Evolutionary conservation across 2,329 filamentous ascomycete species (phyloP).

Genomic region (Colletotrichum sp.): DNA sequence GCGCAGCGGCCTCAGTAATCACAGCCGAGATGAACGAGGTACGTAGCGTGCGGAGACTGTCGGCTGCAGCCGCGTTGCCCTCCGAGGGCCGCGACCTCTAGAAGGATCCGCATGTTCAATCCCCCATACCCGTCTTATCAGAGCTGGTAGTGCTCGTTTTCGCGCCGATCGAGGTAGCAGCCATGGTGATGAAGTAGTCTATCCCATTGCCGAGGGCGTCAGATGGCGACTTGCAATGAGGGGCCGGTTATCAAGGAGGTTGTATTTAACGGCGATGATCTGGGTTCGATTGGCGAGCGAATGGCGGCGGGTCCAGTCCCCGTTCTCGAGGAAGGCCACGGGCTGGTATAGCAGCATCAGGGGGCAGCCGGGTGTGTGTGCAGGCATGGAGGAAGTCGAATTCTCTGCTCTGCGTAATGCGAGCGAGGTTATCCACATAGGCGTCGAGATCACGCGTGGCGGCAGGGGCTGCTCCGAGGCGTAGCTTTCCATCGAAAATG

Average conservation of each 20-base stretch:
- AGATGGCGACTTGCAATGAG: background rate
- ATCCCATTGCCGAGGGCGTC: background rate
- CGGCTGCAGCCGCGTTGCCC: background rate
- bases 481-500: too few relatives aligned
- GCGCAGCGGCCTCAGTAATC: background rate
- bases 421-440: too few relatives aligned
- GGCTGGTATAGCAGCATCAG: too few relatives aligned
- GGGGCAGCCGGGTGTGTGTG: too few relatives aligned
- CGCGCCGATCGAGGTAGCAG: background rate
- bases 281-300: too few relatives aligned
- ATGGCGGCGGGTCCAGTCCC: too few relatives aligned
- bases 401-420: too few relatives aligned
- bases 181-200: background rate
- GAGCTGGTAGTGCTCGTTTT: background rate
- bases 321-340: too few relatives aligned
- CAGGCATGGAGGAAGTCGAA: too few relatives aligned
- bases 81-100: background rate
- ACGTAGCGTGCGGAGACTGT: background rate
- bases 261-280: too few relatives aligned
- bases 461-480: too few relatives aligned
- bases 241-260: background rate
- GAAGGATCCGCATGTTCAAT: background rate
- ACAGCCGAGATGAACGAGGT: background rate
- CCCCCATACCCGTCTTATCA: background rate
- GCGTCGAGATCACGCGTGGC: too few relatives aligned